phyloP scores from a whole-genome alignment of 495 filamentous ascomycete genomes.

The Friedmanniomyces endolithicus region DNA sequence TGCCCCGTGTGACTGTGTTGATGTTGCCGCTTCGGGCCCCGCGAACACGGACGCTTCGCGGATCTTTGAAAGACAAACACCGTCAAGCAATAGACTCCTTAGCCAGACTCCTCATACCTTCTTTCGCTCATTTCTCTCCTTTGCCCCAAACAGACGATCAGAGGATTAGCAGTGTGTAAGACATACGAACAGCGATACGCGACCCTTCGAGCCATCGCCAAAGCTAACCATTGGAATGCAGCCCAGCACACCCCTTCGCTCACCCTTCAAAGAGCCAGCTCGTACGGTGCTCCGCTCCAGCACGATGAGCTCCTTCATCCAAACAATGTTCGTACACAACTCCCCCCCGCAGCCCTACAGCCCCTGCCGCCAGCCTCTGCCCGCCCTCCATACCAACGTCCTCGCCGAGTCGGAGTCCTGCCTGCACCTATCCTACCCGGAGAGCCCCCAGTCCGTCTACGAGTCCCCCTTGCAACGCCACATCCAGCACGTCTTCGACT shows the following conservation, averaged over 20 bases:
- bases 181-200: too few relatives aligned
- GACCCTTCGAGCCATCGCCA: conserved; percentile 12
- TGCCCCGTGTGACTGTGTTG: neutral
- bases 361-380: conserved; percentile 26
- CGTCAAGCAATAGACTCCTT: neutral
- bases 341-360: conserved; percentile 28
- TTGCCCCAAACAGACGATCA: too few relatives aligned
- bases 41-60: neutral
- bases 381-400: conserved; percentile 25
- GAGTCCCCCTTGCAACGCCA: conserved; percentile 18
- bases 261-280: neutral
- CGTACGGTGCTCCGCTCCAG: neutral
- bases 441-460: conserved; percentile 15
- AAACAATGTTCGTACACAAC: conserved; percentile 53
- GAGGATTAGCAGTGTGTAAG: too few relatives aligned
- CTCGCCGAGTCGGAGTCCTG: conserved; percentile 26
- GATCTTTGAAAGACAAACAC: neutral
- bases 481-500: conserved; percentile 10
- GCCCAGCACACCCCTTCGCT: neutral
- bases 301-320: conserved; percentile 55
- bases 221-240: conserved; percentile 27
- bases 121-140: neutral
- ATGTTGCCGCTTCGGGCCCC: neutral
- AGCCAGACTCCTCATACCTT: neutral
- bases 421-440: conserved; percentile 18